Base-by-base conservation (phyloP, 345 rosid genomes). In the Limnanthes douglasii region DNA sequence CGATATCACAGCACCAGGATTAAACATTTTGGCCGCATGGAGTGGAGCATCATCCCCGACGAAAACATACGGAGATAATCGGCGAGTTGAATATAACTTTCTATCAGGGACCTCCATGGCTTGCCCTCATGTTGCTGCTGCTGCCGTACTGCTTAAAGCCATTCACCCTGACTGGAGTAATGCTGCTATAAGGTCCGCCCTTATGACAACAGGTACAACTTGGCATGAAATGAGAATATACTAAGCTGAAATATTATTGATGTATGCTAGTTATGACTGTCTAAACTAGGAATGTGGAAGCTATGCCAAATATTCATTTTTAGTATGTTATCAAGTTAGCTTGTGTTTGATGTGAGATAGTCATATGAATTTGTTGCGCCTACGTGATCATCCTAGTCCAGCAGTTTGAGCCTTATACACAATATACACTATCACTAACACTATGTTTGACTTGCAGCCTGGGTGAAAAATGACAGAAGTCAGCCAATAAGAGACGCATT, bases 71-170 rank as follows among this genome's bases (percentile, higher is more conserved):
- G 8, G 20, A 1, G 95, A 88, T 43, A 38, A 44, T 4, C 57
- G 88, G 36, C 15, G 30, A 1, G 73, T 72, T 0, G 29, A 48
- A 28, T 88, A 42, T 41, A 74, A 69, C 18, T 4, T 79, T 0
- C 5, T 27, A 3, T 57, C 93, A 1, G 97, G 97, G 34, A 88
- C 97, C 48, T 88, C 97, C 2, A 88, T 88, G 97, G 54, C 97
- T 41, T 65, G 77, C 51, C 95, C 97, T 46, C 97, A 88, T 59
- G 93, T 83, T 14, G 64, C 93, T 8, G 97, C 69, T 15, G 60
- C 61, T 3, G 79, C 70, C 5, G 79, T 79, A 9, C 90, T 83
- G 35, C 74, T 83, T 35, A 77, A 43, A 64, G 81, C 90, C 17
- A 54, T 72, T n/a, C 78, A 83, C 37, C 95, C 93, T 0, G 22